A percentile compares a stretch with the other conserved stretches of the same genome.
These are phyloP conservation scores for Plectranthus barbatus DNA, from an alignment of 257 asterid genomes.

Conservation along the genomic window DNA sequence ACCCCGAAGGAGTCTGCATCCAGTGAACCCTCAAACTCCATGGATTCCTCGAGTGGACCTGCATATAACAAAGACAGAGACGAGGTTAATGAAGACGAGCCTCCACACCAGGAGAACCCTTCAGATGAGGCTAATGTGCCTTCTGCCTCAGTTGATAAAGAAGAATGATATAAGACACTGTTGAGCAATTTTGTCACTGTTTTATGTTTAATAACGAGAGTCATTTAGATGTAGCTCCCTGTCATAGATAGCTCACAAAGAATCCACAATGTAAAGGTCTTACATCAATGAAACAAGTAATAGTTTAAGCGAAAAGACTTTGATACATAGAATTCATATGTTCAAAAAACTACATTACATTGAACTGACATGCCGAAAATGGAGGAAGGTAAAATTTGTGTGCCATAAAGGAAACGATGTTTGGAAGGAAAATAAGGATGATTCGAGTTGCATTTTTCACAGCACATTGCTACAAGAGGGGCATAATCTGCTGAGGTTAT, in stretches of 20 bases:
- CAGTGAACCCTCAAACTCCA: neutral
- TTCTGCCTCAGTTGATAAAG: conserved; percentile 9
- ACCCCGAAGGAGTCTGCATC: conserved; percentile 15
- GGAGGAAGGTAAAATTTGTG: conserved; percentile 3
- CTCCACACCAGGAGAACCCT: neutral
- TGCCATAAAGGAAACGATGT: neutral
- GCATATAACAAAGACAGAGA: neutral
- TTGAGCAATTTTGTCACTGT: neutral
- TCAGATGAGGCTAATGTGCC: neutral
- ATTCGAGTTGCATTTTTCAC: conserved; percentile 11
- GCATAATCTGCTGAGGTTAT: conserved; percentile 1
- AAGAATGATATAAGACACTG: no score
- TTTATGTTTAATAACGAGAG: neutral
- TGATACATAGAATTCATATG: neutral
- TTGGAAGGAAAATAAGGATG: conserved; percentile 1
- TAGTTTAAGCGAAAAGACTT: neutral
- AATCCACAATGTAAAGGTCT: neutral
- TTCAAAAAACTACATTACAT: conserved; percentile 12
- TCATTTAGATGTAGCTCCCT: neutral
- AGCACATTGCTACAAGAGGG: conserved; percentile 5
- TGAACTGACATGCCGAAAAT: conserved; percentile 5
- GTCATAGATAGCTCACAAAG: neutral
- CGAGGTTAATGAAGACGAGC: neutral
- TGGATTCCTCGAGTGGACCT: neutral
- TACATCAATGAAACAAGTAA: neutral